Conservation (phyloP, 768 basidiomycete genomes). For the Amanita polypyramis region DNA sequence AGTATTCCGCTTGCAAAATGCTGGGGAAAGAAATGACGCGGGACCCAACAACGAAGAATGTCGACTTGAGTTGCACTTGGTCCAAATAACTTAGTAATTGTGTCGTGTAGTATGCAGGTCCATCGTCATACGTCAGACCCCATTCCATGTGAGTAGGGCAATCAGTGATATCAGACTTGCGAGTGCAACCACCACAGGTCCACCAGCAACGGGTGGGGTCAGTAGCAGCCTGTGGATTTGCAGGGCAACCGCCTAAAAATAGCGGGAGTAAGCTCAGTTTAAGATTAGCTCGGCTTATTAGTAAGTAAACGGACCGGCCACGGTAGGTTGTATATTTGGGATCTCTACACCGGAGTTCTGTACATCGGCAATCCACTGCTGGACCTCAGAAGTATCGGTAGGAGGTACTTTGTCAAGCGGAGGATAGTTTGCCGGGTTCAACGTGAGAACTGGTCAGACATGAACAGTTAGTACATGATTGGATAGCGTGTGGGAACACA, state of each 20-base stretch:
- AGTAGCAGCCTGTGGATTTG: conserved; percentile 43
- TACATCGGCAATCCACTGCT: conserved; percentile 64
- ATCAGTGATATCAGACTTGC: conserved; percentile 55
- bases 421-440: conserved; percentile 53
- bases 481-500: background rate
- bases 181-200: conserved; percentile 68
- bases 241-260: conserved; percentile 42
- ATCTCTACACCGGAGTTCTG: conserved; percentile 42
- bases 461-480: background rate
- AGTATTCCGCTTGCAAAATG: conserved; percentile 66
- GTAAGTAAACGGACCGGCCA: conserved; percentile 22
- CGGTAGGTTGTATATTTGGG: conserved; percentile 39
- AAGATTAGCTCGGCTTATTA: background rate
- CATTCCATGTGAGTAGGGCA: conserved; percentile 59
- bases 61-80: conserved; percentile 54
- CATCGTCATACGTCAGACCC: conserved; percentile 64
- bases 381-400: conserved; percentile 49
- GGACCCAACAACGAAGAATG: conserved; percentile 85
- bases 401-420: conserved; percentile 52
- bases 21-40: conserved; percentile 62
- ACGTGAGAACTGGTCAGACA: conserved; percentile 22
- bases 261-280: background rate
- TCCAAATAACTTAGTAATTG: conserved; percentile 64
- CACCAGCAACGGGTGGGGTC: conserved; percentile 64
- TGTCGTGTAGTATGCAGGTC: conserved; percentile 71